phyloP scores from a whole-genome alignment of 176 grass and related monocot species.

The Oryza glumipatula region DNA sequence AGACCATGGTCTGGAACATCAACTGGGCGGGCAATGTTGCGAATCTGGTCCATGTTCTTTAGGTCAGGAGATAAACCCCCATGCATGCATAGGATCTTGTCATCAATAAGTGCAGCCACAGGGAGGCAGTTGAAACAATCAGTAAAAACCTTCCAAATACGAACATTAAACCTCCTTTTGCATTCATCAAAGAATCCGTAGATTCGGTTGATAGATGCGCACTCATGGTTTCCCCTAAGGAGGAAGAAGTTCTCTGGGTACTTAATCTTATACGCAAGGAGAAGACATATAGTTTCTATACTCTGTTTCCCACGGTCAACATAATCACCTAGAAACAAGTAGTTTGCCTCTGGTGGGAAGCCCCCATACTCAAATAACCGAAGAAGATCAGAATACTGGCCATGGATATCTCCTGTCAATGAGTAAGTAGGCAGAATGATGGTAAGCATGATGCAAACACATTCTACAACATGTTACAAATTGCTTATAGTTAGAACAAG shows the following conservation, averaged over 20 bases:
- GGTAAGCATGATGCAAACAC: neutral
- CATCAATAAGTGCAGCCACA: conserved; percentile 73
- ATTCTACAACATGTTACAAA: neutral
- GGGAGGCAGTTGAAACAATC: conserved; percentile 84
- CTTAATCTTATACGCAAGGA: conserved; percentile 76
- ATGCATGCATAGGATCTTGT: conserved; percentile 86
- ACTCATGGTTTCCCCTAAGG: conserved; percentile 80
- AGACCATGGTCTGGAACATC: conserved; percentile 78
- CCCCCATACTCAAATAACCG: conserved; percentile 80
- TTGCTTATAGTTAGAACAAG: neutral
- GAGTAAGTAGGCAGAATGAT: conserved; percentile 19
- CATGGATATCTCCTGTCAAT: conserved; percentile 72
- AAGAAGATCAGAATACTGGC: conserved; percentile 76
- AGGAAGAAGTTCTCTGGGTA: conserved; percentile 75
- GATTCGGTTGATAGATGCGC: conserved; percentile 76
- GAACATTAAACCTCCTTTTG: conserved; percentile 72
- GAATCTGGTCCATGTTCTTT: conserved; percentile 69
- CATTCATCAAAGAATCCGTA: conserved; percentile 85
- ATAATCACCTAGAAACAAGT: conserved; percentile 73
- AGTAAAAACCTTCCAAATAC: conserved; percentile 74
- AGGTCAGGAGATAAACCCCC: conserved; percentile 77
- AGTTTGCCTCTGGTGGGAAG: conserved; percentile 66
- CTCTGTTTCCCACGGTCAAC: conserved; percentile 78
- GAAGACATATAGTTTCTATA: conserved; percentile 77
- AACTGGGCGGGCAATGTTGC: conserved; percentile 59